Evolutionary conservation across 768 basidiomycete species (phyloP).

Genomic region (Agaricus subrufescens): DNA sequence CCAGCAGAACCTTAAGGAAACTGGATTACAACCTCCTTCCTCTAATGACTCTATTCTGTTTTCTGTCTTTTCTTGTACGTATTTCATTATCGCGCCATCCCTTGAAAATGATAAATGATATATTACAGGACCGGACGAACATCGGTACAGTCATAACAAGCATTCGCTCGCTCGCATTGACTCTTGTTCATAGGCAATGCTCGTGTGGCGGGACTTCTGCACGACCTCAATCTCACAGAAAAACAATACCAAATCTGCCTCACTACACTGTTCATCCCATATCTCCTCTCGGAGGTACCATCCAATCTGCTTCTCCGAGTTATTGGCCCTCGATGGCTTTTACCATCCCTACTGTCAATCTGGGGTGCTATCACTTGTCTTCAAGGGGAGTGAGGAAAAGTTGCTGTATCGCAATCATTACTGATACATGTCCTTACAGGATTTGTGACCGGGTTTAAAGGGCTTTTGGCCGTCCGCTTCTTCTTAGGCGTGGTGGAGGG

Average conservation of each 20-base stretch:
- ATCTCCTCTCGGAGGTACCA: constrained; percentile 43
- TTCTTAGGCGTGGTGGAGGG: constrained; percentile 53
- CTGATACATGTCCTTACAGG: constrained; percentile 20
- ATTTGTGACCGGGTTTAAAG: constrained; percentile 35
- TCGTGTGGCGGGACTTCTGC: constrained; percentile 43
- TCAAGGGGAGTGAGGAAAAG: constrained; percentile 29
- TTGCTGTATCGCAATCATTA: not conserved
- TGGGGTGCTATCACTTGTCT: constrained; percentile 48
- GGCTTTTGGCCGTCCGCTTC: constrained; percentile 44
- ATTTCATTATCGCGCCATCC: not conserved
- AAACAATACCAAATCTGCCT: constrained; percentile 31
- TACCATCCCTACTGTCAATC: constrained; percentile 41
- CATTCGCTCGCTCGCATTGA: not conserved
- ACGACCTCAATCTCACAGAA: constrained; percentile 33
- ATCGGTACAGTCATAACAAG: constrained; percentile 18
- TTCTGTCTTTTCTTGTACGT: constrained; percentile 29
- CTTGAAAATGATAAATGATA: not conserved
- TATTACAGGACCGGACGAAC: constrained; percentile 26
- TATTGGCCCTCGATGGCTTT: constrained; percentile 43
- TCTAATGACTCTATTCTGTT: constrained; percentile 28
- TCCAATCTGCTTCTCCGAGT: constrained; percentile 37
- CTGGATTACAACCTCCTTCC: constrained; percentile 19
- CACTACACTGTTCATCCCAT: constrained; percentile 31
- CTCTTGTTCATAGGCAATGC: constrained; percentile 30
- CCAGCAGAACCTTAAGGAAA: constrained; percentile 3